Evolutionary conservation across 306 rosid genomes (phyloP).

Genomic region (Casuarina glauca): DNA sequence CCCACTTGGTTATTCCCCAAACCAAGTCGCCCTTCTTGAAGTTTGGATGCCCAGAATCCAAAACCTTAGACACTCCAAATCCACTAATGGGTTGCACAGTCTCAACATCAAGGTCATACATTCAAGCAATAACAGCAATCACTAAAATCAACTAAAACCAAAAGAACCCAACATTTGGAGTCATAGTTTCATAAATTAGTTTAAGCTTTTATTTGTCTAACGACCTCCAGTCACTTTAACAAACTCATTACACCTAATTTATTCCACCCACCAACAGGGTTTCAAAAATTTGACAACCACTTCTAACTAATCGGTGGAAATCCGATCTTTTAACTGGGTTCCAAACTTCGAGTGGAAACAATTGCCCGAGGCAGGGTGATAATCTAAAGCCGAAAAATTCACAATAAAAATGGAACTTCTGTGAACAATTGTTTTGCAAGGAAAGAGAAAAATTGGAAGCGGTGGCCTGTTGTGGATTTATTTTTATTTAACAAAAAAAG

Average conservation of each 20-base stretch:
- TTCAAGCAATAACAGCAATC: not conserved
- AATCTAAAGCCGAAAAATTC: too few relatives aligned
- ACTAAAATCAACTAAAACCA: too few relatives aligned
- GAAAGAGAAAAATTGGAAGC: too few relatives aligned
- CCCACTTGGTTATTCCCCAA: conserved; percentile 37
- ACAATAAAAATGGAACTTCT: too few relatives aligned
- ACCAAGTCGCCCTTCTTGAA: conserved; percentile 36
- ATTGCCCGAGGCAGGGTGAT: too few relatives aligned
- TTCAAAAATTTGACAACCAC: not conserved
- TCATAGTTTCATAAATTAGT: not conserved
- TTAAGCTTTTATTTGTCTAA: not conserved
- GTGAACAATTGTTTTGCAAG: too few relatives aligned
- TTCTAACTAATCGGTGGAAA: not conserved
- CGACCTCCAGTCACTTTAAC: not conserved
- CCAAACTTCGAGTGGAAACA: too few relatives aligned
- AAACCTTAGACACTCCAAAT: conserved; percentile 32
- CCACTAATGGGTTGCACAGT: conserved; percentile 36
- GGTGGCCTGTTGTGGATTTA: too few relatives aligned
- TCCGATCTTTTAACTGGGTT: too few relatives aligned
- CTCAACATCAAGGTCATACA: not conserved
- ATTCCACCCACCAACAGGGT: not conserved
- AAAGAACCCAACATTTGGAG: not conserved
- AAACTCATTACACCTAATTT: not conserved
- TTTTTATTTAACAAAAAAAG: too few relatives aligned
- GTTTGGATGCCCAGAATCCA: conserved; percentile 33